Percentiles rank a stretch among this genome's conserved stretches.
Evolutionary conservation across 2,329 filamentous ascomycete species (phyloP).

Genomic region (Trichoderma sp.): DNA sequence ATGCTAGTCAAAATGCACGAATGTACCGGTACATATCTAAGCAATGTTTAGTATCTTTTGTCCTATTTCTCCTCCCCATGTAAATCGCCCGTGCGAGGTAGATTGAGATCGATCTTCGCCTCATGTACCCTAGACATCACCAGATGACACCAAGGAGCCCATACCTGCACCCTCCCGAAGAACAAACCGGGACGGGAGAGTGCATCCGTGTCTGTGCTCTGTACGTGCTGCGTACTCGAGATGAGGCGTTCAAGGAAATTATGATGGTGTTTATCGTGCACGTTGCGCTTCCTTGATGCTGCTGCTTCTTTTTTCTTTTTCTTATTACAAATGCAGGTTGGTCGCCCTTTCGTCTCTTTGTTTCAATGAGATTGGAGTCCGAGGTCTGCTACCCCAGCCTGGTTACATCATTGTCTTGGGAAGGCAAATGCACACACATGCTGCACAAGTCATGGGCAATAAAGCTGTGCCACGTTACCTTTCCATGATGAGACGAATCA

Average conservation of each 20-base stretch:
- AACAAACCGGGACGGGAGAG: not conserved
- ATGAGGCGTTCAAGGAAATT: not conserved
- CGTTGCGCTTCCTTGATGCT: not conserved
- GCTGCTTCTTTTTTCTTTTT: constrained; percentile 2
- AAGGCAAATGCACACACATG: not conserved
- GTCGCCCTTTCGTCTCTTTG: not conserved
- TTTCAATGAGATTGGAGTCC: not conserved
- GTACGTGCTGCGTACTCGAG: not conserved
- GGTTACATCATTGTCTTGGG: not conserved
- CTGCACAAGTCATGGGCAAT: not conserved
- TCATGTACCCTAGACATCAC: not conserved
- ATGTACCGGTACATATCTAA: not conserved
- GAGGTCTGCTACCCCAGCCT: not conserved
- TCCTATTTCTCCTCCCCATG: not conserved
- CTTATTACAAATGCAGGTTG: not conserved
- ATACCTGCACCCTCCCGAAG: not conserved
- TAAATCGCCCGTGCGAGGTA: not conserved
- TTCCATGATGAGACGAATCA: not conserved
- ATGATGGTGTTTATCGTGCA: not conserved
- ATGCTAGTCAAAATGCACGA: not conserved
- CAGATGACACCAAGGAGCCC: not conserved
- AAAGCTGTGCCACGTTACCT: not conserved
- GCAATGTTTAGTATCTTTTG: not conserved
- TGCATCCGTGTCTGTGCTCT: not conserved
- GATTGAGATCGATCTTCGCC: not conserved